Evolutionary conservation across 1,284 basidiomycete species (phyloP).

Genomic region (Phellopilus nigrolimitatus): DNA sequence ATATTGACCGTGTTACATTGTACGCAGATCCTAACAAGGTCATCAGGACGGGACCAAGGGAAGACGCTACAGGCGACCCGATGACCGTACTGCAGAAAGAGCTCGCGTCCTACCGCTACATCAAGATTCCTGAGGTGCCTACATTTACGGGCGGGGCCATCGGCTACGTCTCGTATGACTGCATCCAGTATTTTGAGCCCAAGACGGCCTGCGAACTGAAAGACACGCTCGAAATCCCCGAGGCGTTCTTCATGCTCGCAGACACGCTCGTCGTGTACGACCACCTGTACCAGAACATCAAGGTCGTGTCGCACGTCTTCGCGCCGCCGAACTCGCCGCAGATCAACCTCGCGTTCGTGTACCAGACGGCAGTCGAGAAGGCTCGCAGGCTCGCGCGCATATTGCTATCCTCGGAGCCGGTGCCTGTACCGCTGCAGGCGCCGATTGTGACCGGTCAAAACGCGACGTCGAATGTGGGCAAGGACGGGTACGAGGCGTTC

Average conservation of each 20-base stretch:
- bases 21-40: constrained; percentile 87
- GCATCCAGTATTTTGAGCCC: constrained; percentile 95
- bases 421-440: constrained; percentile 54
- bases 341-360: constrained; percentile 69
- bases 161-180: constrained; percentile 97
- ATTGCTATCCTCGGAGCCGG: constrained; percentile 53
- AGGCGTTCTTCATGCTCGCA: constrained; percentile 95
- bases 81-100: constrained; percentile 82
- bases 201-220: constrained; percentile 73
- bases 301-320: constrained; percentile 94
- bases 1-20: not conserved
- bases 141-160: constrained; percentile 98
- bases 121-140: constrained; percentile 85
- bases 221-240: constrained; percentile 83
- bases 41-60: constrained; percentile 82
- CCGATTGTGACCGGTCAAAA: constrained; percentile 69
- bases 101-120: constrained; percentile 82
- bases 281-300: constrained; percentile 93
- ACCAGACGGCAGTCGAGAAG: constrained; percentile 78
- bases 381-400: constrained; percentile 70
- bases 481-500: constrained; percentile 88
- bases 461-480: constrained; percentile 88
- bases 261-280: constrained; percentile 96
- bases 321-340: constrained; percentile 63
- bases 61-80: constrained; percentile 86